Conservation (phyloP, 148 eudicot genomes). For the Camellia sinensis region DNA sequence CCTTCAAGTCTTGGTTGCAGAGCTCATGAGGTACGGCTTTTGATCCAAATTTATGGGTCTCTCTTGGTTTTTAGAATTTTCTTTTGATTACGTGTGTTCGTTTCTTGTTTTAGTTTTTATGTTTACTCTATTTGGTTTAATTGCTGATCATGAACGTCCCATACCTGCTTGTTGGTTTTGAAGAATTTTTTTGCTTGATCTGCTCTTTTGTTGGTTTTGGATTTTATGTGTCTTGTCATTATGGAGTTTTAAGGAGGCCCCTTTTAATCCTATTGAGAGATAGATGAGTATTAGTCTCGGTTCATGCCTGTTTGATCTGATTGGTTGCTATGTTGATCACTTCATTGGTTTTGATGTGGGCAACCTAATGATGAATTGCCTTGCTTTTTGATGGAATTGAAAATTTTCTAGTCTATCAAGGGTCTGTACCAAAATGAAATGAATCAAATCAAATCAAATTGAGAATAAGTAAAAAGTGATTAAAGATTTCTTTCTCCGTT, state of each 20-base stretch:
- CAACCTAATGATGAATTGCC: slow-evolving; percentile 8
- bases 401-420: background rate
- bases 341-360: background rate
- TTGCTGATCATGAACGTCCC: background rate
- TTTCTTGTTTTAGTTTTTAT: background rate
- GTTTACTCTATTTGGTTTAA: background rate
- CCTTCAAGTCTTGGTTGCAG: background rate
- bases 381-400: background rate
- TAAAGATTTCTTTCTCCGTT: background rate
- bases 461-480: background rate
- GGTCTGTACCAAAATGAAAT: background rate
- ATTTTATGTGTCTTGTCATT: background rate
- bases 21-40: slow-evolving; percentile 3
- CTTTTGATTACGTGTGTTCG: background rate
- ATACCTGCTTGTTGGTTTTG: background rate
- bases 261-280: background rate
- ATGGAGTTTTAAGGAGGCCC: background rate
- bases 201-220: background rate
- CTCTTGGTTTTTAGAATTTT: background rate
- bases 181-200: background rate
- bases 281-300: background rate
- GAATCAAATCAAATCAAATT: slow-evolving; percentile 6
- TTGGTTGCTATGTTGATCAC: slow-evolving; percentile 4
- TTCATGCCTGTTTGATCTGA: background rate
- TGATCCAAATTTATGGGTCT: background rate